Percentiles rank a stretch among this genome's conserved stretches.
Conservation (phyloP, 495 filamentous ascomycete species). For the Hypomontagnella submonticulosa region DNA sequence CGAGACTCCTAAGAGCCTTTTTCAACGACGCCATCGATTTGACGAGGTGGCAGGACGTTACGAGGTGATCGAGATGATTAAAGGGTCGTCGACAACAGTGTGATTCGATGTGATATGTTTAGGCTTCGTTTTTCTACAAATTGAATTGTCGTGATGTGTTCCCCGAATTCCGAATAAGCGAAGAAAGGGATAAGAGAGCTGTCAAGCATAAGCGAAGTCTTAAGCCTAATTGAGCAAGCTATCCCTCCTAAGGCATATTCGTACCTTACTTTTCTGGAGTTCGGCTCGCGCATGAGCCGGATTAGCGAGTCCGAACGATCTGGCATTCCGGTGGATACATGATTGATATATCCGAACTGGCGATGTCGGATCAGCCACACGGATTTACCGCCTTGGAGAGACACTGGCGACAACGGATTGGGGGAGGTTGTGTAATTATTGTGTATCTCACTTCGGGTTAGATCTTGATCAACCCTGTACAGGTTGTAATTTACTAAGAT, state of each 20-base stretch:
- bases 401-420: conserved; percentile 18
- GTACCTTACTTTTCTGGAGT: conserved; percentile 25
- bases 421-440: conserved; percentile 2
- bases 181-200: conserved; percentile 30
- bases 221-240: conserved; percentile 37
- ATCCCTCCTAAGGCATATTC: conserved; percentile 11
- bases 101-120: conserved; percentile 15
- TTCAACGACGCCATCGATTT: conserved; percentile 32
- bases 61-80: neutral
- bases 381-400: conserved; percentile 31
- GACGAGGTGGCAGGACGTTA: neutral
- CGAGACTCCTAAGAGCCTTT: conserved; percentile 41
- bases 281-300: conserved; percentile 30
- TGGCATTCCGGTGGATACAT: conserved; percentile 18
- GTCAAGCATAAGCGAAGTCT: conserved; percentile 36
- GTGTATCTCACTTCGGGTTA: conserved; percentile 18
- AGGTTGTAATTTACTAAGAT: conserved; percentile 21
- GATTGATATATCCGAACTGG: conserved; percentile 5
- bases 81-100: conserved; percentile 13
- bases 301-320: conserved; percentile 16
- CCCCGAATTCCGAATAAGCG: conserved; percentile 19
- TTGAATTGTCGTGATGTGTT: conserved; percentile 29
- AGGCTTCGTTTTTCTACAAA: conserved; percentile 19
- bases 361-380: conserved; percentile 25
- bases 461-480: conserved; percentile 14